Evolutionary conservation across 352 stramenopile genomes (phyloP).

Genomic region (Phytophthora parvispora): DNA sequence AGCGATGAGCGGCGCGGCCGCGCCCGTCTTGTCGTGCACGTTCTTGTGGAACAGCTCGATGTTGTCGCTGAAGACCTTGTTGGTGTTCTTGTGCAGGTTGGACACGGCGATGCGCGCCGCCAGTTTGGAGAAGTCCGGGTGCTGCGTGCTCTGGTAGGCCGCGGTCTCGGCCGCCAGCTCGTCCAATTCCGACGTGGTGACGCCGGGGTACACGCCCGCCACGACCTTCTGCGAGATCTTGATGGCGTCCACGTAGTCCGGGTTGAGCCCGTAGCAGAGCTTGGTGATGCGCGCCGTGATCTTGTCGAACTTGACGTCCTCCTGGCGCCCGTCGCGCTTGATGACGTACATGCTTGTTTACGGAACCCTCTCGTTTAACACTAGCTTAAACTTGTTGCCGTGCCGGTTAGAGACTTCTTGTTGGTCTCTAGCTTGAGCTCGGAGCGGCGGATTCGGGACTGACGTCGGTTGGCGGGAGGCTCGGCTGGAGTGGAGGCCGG

Average conservation of each 20-base stretch:
- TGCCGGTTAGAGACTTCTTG: background rate
- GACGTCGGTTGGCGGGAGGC: constrained; percentile 11
- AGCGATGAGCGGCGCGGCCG: constrained; percentile 94
- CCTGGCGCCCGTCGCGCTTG: constrained; percentile 94
- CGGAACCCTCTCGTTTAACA: background rate
- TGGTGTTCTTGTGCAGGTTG: constrained; percentile 99
- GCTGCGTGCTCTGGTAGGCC: constrained; percentile 97
- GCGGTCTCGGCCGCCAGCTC: constrained; percentile 99
- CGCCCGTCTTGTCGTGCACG: constrained; percentile 97
- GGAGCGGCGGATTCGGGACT: constrained; percentile 26
- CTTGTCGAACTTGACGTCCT: constrained; percentile 99
- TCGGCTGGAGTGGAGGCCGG: background rate
- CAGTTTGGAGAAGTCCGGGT: constrained; percentile 99
- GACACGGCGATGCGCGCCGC: constrained; percentile 98
- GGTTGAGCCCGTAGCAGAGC: constrained; percentile 98
- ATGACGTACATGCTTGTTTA: constrained; percentile 92
- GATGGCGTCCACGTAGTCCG: constrained; percentile 97
- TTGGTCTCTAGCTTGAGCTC: constrained; percentile 1
- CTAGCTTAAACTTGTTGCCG: background rate
- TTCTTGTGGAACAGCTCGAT: constrained; percentile 96
- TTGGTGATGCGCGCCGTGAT: constrained; percentile 98
- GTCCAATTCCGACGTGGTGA: constrained; percentile 99
- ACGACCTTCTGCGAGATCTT: constrained; percentile 99
- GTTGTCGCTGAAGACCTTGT: constrained; percentile 96
- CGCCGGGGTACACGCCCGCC: constrained; percentile 98